Conservation (phyloP, 2,329 filamentous ascomycete genomes). For the Domatiomyces globalis region DNA sequence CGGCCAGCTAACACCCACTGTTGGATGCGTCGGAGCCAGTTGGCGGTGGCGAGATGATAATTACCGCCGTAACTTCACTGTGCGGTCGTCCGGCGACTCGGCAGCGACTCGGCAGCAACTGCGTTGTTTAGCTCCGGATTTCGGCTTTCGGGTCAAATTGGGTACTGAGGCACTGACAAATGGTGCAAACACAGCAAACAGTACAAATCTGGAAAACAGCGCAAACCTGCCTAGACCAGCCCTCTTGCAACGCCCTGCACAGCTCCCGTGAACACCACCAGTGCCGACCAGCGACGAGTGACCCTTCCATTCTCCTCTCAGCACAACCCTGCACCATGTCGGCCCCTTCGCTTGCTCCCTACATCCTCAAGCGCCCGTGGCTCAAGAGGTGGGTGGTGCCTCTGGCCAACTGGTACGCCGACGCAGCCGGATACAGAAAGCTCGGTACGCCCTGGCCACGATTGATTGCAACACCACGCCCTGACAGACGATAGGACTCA, state of each 20-base stretch:
- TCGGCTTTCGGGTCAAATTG: background rate
- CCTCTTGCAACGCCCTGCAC: background rate
- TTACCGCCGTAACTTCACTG: too few species aligned
- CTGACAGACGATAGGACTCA: conserved; percentile 29
- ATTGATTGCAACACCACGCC: conserved; percentile 1
- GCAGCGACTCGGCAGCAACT: background rate
- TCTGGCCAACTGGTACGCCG: conserved; percentile 73
- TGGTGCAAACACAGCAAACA: background rate
- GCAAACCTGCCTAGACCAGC: background rate
- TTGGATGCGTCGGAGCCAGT: too few species aligned
- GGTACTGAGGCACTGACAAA: background rate
- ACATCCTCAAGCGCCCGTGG: conserved; percentile 73
- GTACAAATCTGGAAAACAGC: background rate
- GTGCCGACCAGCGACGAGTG: background rate
- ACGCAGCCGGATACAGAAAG: conserved; percentile 83
- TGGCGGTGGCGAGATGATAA: too few species aligned
- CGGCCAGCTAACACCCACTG: too few species aligned
- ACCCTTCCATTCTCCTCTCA: background rate
- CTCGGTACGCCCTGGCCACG: conserved; percentile 55
- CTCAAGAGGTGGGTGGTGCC: conserved; percentile 66
- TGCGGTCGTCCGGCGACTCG: background rate
- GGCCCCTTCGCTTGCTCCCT: conserved; percentile 58
- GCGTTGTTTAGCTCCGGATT: background rate
- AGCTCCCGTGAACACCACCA: background rate
- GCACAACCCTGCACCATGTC: conserved; percentile 42